These are phyloP conservation scores for Fusarium sambucinum DNA, from an alignment of 2,329 filamentous ascomycete species.

Conservation along the genomic window DNA sequence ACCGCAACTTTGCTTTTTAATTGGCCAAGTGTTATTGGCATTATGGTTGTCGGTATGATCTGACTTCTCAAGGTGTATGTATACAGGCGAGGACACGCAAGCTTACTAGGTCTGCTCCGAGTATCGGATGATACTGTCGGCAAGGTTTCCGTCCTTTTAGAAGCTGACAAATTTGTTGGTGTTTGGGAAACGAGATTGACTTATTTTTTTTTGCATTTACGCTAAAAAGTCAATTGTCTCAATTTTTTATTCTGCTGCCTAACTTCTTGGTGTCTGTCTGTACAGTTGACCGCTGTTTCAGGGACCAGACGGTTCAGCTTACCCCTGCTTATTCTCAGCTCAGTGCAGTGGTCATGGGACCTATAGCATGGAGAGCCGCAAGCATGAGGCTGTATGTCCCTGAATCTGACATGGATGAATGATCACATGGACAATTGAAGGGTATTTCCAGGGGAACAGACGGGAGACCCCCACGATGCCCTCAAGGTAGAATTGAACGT, in stretches of 20 bases:
- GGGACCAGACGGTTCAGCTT: conserved; percentile 15
- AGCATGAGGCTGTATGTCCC: conserved; percentile 34
- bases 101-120: background rate
- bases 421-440: conserved; percentile 24
- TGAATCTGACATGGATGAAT: conserved; percentile 26
- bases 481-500: conserved; percentile 18
- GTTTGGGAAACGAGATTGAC: background rate
- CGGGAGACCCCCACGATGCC: conserved; percentile 26
- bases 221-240: conserved; percentile 3
- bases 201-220: background rate
- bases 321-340: conserved; percentile 33
- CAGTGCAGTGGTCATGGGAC: conserved; percentile 15
- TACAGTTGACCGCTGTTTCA: conserved; percentile 31
- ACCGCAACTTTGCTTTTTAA: conserved; percentile 14
- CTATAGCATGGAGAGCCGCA: conserved; percentile 27
- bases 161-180: background rate
- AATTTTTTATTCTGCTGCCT: conserved; percentile 28
- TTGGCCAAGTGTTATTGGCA: background rate
- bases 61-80: background rate
- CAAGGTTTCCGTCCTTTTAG: background rate
- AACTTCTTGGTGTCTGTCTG: background rate
- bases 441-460: conserved; percentile 1
- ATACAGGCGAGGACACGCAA: background rate
- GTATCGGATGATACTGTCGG: background rate
- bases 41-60: conserved; percentile 1